These are phyloP conservation scores for Aspergillus cavernicola DNA, from an alignment of 495 filamentous ascomycete species.

Conservation along the genomic window DNA sequence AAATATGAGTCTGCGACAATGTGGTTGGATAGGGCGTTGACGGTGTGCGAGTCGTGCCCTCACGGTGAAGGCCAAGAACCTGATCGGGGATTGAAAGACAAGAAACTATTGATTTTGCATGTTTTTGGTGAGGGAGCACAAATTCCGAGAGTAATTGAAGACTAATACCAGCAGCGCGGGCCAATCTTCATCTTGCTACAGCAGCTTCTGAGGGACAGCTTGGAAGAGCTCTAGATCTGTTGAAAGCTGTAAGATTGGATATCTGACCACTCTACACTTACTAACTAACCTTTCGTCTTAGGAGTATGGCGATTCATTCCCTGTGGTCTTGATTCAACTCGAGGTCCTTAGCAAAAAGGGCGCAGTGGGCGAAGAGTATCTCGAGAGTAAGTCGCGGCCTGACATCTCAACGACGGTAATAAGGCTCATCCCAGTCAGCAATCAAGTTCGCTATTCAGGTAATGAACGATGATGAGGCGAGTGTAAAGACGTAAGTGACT, in stretches of 20 bases:
- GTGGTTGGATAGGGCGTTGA: slow-evolving; percentile 72
- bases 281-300: slow-evolving; percentile 13
- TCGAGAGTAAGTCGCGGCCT: slow-evolving; percentile 35
- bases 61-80: slow-evolving; percentile 49
- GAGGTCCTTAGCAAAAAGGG: slow-evolving; percentile 51
- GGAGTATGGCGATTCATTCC: slow-evolving; percentile 58
- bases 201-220: slow-evolving; percentile 8
- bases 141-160: not conserved
- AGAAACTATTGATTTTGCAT: slow-evolving; percentile 64
- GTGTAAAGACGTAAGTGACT: slow-evolving; percentile 3
- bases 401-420: too few relatives aligned
- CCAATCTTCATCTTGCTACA: slow-evolving; percentile 13
- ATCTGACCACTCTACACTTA: slow-evolving; percentile 1
- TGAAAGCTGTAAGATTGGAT: slow-evolving; percentile 22
- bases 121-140: slow-evolving; percentile 15
- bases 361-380: slow-evolving; percentile 44
- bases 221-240: not conserved
- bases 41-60: slow-evolving; percentile 50
- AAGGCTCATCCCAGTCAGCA: not conserved
- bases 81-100: slow-evolving; percentile 48
- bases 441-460: not conserved
- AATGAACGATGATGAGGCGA: not conserved
- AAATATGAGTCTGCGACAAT: slow-evolving; percentile 53
- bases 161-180: slow-evolving; percentile 21
- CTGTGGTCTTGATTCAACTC: slow-evolving; percentile 66